These are phyloP conservation scores for Sporothrix protearum DNA, from an alignment of 2,329 filamentous ascomycete genomes.

Conservation along the genomic window DNA sequence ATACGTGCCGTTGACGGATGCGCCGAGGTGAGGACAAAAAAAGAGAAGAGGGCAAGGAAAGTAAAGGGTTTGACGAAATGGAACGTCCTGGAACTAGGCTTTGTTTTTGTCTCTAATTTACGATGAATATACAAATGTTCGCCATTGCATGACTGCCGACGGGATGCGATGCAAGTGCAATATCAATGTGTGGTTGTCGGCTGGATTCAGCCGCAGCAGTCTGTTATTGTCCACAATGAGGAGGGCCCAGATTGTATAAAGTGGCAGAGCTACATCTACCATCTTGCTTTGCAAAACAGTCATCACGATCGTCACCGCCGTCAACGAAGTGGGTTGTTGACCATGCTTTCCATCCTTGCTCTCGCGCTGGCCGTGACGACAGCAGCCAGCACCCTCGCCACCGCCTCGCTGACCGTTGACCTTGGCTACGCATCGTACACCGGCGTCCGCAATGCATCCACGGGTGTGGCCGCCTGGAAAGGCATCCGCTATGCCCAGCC, in stretches of 20 bases:
- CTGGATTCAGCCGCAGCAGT: neutral
- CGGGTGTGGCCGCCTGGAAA: neutral
- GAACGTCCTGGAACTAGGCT: neutral
- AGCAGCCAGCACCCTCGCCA: neutral
- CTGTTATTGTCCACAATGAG: neutral
- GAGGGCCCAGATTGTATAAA: neutral
- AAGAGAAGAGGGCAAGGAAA: neutral
- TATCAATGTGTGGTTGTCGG: neutral
- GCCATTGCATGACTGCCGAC: neutral
- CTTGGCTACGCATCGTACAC: conserved; percentile 29
- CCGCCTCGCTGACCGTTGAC: conserved; percentile 18
- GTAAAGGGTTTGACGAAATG: neutral
- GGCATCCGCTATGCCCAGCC: conserved; percentile 20
- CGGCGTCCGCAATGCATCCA: conserved; percentile 24
- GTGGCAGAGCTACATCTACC: neutral
- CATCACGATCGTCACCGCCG: no score
- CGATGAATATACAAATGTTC: neutral
- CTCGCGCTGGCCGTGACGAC: no score
- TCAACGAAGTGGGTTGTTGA: no score
- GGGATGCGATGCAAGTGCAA: neutral
- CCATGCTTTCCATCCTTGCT: neutral
- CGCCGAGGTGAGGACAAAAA: conserved; percentile 16
- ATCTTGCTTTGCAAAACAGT: neutral
- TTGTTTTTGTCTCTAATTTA: neutral
- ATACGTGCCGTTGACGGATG: conserved; percentile 54